These are phyloP conservation scores for Trichoderma pleuroti DNA, from an alignment of 2,329 filamentous ascomycete species.

Conservation along the genomic window DNA sequence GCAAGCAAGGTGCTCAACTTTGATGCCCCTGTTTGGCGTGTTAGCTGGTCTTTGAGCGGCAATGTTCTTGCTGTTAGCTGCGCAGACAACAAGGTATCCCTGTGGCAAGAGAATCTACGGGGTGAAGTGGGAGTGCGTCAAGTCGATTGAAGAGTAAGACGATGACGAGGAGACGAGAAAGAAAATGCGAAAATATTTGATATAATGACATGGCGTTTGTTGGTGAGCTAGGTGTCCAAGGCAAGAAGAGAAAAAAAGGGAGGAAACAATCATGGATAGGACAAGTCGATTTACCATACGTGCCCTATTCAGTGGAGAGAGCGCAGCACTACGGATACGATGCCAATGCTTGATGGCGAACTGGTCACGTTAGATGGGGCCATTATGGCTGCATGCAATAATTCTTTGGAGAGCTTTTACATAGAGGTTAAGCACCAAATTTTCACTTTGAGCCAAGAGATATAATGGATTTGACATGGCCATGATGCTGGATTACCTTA, in stretches of 20 bases:
- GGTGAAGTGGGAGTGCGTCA: slow-evolving; percentile 97
- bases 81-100: slow-evolving; percentile 90
- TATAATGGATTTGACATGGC: neutral
- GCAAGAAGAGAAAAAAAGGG: slow-evolving; percentile 22
- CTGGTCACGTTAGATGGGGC: neutral
- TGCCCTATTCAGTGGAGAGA: neutral
- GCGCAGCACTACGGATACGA: neutral
- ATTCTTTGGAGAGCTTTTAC: neutral
- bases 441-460: neutral
- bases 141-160: slow-evolving; percentile 83
- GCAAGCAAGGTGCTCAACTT: slow-evolving; percentile 81
- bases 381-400: neutral
- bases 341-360: neutral
- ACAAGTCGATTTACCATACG: neutral
- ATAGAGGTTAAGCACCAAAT: neutral
- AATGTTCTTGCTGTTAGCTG: slow-evolving; percentile 94
- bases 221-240: slow-evolving; percentile 35
- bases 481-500: neutral
- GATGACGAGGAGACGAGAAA: neutral
- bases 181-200: neutral
- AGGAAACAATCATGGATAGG: neutral
- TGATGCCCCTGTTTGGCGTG: slow-evolving; percentile 87
- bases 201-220: slow-evolving; percentile 4
- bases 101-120: slow-evolving; percentile 98
- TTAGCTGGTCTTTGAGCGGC: slow-evolving; percentile 95